Base-by-base conservation (phyloP, 208 protist genomes). In the Leishmania braziliensis region DNA sequence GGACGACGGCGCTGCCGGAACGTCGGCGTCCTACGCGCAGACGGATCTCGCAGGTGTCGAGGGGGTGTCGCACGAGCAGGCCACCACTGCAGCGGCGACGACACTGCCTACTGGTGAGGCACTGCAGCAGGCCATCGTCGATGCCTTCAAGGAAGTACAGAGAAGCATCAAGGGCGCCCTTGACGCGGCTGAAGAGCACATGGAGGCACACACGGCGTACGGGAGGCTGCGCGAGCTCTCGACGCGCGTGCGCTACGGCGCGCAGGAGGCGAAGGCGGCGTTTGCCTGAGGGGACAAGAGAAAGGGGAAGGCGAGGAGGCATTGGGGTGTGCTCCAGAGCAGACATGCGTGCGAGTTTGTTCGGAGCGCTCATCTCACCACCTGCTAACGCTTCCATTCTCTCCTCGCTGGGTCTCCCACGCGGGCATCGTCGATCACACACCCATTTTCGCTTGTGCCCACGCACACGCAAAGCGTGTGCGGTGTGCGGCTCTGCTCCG, bases 161-260 rank as follows among this genome's bases (percentile, higher is more conserved):
- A 88, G 89, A 63, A 91, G 93, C 81, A 84, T 93, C 39, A 91
- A 90, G 72, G 90, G 81, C 3, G 90, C 84, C 2, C 79, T 97
- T 51, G 91, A 95, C 48, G 89, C 88, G 1, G 62, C 93, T 1
- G 86, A 95, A 87, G 93, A 95, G 77, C 90, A 97, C 86, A 88
- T 97, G 86, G 85, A 86, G 54, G 83, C 82, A 48, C 84, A 87
- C n/a, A 56, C 68, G 20, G 70, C 60, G 33, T 95, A 95, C 78
- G 63, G 43, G 63, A n/a, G 76, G 48, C 89, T 97, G 58, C 89
- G 89, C 9, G 85, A 77, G 29, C 84, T 95, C 3, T 62, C 89
- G 23, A 77, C 83, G 70, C 81, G 84, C 23, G 84, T 90, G 39
- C 87, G 86, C 33, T 39, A 39, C 3, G 88, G 81, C 23, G 69